Conservation (phyloP, 31 red algal species). For the Asparagopsis taxiformis region DNA sequence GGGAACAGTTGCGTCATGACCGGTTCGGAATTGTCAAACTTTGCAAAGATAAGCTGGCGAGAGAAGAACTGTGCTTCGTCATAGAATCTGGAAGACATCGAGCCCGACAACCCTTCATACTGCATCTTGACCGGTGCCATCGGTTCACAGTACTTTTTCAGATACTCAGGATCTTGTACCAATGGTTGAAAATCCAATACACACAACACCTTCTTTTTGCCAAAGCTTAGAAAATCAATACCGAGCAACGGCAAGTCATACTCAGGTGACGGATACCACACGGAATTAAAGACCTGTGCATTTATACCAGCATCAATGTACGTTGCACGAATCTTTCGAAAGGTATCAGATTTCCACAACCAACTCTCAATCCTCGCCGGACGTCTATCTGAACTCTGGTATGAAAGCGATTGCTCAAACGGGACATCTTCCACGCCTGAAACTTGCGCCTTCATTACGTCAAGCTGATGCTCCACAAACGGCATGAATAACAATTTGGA, state of each 20-base stretch:
- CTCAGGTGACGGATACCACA: slow-evolving; percentile 88
- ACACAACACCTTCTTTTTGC: slow-evolving; percentile 83
- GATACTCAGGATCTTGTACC: slow-evolving; percentile 57
- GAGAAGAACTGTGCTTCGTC: slow-evolving; percentile 96
- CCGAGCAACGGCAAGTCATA: slow-evolving; percentile 89
- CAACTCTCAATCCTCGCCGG: slow-evolving; percentile 76
- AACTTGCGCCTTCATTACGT: slow-evolving; percentile 37
- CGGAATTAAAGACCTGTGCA: slow-evolving; percentile 94
- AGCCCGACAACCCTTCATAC: slow-evolving; percentile 80
- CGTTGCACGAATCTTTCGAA: slow-evolving; percentile 94
- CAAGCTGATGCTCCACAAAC: slow-evolving; percentile 62
- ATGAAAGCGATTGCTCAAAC: slow-evolving; percentile 55
- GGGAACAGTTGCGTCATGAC: slow-evolving; percentile 68
- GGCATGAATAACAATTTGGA: slow-evolving; percentile 77
- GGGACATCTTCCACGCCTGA: slow-evolving; percentile 51
- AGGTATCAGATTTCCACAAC: slow-evolving; percentile 45
- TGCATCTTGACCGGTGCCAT: slow-evolving; percentile 65
- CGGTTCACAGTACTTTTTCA: slow-evolving; percentile 77
- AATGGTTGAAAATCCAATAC: slow-evolving; percentile 95
- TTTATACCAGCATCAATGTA: slow-evolving; percentile 91
- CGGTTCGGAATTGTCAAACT: slow-evolving; percentile 76
- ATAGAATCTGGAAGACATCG: slow-evolving; percentile 86
- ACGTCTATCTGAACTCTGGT: slow-evolving; percentile 36
- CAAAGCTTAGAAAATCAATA: slow-evolving; percentile 95
- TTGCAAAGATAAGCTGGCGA: slow-evolving; percentile 84